Evolutionary conservation across 1,284 basidiomycete genomes (phyloP).

Genomic region (Hymenochaete sp.): DNA sequence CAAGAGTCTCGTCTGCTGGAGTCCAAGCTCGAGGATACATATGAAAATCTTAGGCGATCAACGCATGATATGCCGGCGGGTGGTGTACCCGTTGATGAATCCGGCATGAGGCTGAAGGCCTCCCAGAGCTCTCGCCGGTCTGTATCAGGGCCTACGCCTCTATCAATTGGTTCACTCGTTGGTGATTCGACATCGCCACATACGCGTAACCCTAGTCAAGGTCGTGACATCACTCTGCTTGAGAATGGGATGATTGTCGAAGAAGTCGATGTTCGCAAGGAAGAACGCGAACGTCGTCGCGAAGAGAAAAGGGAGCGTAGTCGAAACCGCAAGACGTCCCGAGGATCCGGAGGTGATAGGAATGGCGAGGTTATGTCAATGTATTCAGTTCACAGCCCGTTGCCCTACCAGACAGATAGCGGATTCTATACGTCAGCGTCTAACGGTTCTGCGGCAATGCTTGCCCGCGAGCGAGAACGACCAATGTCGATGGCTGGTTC

Average conservation of each 20-base stretch:
- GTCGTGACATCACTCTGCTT: slow-evolving; percentile 66
- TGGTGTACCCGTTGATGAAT: slow-evolving; percentile 21
- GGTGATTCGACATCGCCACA: slow-evolving; percentile 8
- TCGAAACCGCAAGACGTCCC: slow-evolving; percentile 62
- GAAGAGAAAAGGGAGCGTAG: slow-evolving; percentile 48
- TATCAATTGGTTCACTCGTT: slow-evolving; percentile 29
- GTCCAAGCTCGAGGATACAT: slow-evolving; percentile 66
- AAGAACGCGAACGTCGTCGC: slow-evolving; percentile 60
- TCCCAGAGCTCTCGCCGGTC: slow-evolving; percentile 48
- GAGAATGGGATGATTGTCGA: slow-evolving; percentile 84
- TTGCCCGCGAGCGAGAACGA: slow-evolving; percentile 21
- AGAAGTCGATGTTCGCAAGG: slow-evolving; percentile 72
- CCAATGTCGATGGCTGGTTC: slow-evolving; percentile 50
- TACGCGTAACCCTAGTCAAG: slow-evolving; percentile 15
- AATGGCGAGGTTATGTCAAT: slow-evolving; percentile 60
- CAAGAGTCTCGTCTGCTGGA: slow-evolving; percentile 69
- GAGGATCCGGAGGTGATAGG: slow-evolving; percentile 32
- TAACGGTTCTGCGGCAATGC: slow-evolving; percentile 6
- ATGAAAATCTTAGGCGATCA: slow-evolving; percentile 66
- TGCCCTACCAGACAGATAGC: slow-evolving; percentile 45
- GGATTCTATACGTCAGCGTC: slow-evolving; percentile 32
- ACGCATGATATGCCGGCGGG: slow-evolving; percentile 52
- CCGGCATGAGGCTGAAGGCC: slow-evolving; percentile 5
- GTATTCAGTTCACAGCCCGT: slow-evolving; percentile 53
- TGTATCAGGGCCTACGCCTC: slow-evolving; percentile 24